Conservation (phyloP, 2,329 filamentous ascomycete genomes). For the Pochonia chlamydosporia region DNA sequence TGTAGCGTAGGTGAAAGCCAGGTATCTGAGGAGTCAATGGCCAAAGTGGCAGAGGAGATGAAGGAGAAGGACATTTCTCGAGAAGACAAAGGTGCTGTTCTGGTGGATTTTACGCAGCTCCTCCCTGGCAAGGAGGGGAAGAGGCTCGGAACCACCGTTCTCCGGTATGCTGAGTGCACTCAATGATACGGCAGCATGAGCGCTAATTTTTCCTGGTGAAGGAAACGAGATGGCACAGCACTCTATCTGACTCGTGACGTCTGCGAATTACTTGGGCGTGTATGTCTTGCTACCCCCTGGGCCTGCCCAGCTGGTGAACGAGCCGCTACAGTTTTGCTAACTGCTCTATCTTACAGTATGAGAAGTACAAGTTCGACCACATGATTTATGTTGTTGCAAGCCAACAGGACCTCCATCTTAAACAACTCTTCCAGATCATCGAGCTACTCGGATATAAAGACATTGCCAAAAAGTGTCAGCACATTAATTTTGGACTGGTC, state of each 20-base stretch:
- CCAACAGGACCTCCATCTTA: conserved; percentile 66
- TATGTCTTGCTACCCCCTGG: conserved; percentile 8
- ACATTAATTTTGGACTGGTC: conserved; percentile 71
- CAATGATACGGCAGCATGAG: background rate
- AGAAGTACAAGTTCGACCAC: conserved; percentile 64
- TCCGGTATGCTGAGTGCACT: conserved; percentile 36
- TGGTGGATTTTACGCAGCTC: conserved; percentile 67
- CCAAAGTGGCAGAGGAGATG: conserved; percentile 54
- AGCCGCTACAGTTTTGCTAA: background rate
- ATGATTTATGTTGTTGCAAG: conserved; percentile 75
- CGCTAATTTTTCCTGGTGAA: conserved; percentile 5
- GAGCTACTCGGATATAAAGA: conserved; percentile 65
- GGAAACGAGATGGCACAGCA: conserved; percentile 67
- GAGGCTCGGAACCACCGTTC: conserved; percentile 63
- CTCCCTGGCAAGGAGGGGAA: conserved; percentile 62
- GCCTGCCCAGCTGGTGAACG: background rate
- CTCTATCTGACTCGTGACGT: conserved; percentile 76
- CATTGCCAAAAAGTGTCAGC: conserved; percentile 61
- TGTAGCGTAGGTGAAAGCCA: conserved; percentile 62
- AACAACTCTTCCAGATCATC: conserved; percentile 67
- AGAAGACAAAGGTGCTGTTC: conserved; percentile 65
- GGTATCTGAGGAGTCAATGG: conserved; percentile 62
- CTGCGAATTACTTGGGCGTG: conserved; percentile 62
- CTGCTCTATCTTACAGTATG: conserved; percentile 21
- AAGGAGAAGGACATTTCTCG: conserved; percentile 59